phyloP scores from a whole-genome alignment of 1,284 basidiomycete species.

The Lentinus polychrous region DNA sequence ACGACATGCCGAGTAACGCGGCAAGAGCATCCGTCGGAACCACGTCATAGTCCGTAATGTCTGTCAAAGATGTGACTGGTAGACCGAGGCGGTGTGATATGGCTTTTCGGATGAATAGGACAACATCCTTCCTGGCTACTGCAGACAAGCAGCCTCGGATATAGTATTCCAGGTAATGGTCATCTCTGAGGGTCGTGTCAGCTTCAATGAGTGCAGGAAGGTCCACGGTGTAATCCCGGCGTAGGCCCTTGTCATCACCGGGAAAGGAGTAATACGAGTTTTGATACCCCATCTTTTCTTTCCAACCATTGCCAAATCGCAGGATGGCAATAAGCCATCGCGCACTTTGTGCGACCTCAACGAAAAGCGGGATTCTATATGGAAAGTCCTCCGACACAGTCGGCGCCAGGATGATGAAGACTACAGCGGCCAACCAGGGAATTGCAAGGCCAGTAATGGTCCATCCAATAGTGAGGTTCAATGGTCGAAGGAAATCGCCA shows the following conservation, averaged over 20 bases:
- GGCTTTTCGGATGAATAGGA: neutral
- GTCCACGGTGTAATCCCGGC: neutral
- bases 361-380: conserved; percentile 1
- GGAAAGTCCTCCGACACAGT: neutral
- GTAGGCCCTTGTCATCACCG: neutral
- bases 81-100: neutral
- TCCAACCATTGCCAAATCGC: neutral
- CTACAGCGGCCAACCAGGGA: neutral
- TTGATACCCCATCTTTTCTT: neutral
- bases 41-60: neutral
- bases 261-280: neutral
- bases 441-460: neutral
- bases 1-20: neutral
- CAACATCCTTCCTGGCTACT: neutral
- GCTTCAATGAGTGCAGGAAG: neutral
- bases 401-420: neutral
- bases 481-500: conserved; percentile 15
- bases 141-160: neutral
- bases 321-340: neutral
- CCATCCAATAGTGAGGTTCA: neutral
- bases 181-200: neutral
- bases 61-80: neutral
- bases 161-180: neutral
- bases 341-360: neutral
- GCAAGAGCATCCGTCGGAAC: neutral